Percentiles rank a stretch among this genome's conserved stretches.
Evolutionary conservation across 1,139 yeast genomes (phyloP).

Genomic region (Yamadazyma taylorii): DNA sequence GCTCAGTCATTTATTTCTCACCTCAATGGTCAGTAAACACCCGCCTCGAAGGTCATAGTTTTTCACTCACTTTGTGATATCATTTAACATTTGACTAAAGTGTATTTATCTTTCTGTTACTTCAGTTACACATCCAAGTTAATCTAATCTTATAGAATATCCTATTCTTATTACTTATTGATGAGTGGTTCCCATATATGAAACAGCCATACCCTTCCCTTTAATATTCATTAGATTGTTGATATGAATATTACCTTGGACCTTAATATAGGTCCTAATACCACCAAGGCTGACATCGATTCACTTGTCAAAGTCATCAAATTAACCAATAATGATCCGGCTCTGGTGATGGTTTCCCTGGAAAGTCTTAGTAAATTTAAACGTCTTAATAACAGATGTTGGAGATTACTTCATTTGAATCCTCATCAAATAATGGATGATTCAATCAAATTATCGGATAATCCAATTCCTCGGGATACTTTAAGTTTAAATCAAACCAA

Average conservation of each 20-base stretch:
- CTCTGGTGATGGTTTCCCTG: background rate
- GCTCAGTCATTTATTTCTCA: conserved; percentile 1
- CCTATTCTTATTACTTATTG: no score
- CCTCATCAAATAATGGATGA: background rate
- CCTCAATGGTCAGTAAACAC: background rate
- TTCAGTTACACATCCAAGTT: no score
- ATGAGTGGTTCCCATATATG: conserved; percentile 1
- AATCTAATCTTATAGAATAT: no score
- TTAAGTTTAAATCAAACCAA: conserved; percentile 11
- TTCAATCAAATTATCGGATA: background rate
- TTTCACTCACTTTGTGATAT: no score
- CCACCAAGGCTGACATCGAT: conserved; percentile 1
- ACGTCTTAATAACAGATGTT: conserved; percentile 28
- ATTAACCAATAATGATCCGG: conserved; percentile 2
- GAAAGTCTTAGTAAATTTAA: background rate
- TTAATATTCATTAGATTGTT: conserved; percentile 7
- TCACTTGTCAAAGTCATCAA: conserved; percentile 8
- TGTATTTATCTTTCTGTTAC: no score
- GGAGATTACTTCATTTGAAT: conserved; percentile 18
- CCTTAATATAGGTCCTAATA: no score
- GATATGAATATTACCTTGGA: conserved; percentile 4
- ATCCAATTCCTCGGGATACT: background rate
- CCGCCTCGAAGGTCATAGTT: background rate
- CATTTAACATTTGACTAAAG: no score
- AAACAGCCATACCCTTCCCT: conserved; percentile 7